phyloP scores from a whole-genome alignment of 139 green algal genomes.

The Edaphochlamys debaryana region DNA sequence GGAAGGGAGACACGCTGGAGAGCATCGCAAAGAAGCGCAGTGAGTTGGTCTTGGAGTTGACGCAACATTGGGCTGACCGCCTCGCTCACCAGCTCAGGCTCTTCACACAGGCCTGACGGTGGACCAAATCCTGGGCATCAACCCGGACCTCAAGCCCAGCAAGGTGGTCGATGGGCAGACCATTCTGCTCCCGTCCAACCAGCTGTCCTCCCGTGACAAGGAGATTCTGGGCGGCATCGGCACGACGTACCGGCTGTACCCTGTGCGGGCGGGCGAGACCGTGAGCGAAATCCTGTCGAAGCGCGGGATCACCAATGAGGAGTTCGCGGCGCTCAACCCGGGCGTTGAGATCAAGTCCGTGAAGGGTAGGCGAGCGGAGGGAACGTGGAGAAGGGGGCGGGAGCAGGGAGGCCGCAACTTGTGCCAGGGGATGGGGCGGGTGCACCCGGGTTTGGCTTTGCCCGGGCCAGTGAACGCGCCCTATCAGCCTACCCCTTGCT shows the following conservation, averaged over 20 bases:
- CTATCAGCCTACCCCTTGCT: not conserved
- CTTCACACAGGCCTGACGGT: slow-evolving; percentile 69
- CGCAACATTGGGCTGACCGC: no score
- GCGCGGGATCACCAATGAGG: slow-evolving; percentile 73
- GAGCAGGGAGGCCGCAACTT: no score
- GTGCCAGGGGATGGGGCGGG: not conserved
- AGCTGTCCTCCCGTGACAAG: slow-evolving; percentile 81
- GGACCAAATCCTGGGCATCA: slow-evolving; percentile 70
- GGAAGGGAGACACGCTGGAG: slow-evolving; percentile 83
- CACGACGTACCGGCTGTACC: slow-evolving; percentile 76
- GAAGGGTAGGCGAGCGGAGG: slow-evolving; percentile 41
- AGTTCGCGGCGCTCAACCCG: slow-evolving; percentile 83
- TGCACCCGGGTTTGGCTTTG: no score
- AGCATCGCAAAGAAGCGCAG: slow-evolving; percentile 85
- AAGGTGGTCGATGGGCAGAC: slow-evolving; percentile 68
- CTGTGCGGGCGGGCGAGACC: slow-evolving; percentile 80
- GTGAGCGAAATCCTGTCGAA: slow-evolving; percentile 80
- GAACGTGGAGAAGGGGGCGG: not conserved
- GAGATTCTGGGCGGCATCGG: slow-evolving; percentile 88
- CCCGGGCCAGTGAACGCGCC: not conserved
- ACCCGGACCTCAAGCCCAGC: slow-evolving; percentile 55
- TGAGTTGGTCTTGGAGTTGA: slow-evolving; percentile 51
- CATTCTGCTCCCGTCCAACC: slow-evolving; percentile 83
- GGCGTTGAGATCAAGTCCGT: slow-evolving; percentile 75
- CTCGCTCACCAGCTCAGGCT: no score